phyloP scores from a whole-genome alignment of 768 basidiomycete species.

The Polyporus arcularius region DNA sequence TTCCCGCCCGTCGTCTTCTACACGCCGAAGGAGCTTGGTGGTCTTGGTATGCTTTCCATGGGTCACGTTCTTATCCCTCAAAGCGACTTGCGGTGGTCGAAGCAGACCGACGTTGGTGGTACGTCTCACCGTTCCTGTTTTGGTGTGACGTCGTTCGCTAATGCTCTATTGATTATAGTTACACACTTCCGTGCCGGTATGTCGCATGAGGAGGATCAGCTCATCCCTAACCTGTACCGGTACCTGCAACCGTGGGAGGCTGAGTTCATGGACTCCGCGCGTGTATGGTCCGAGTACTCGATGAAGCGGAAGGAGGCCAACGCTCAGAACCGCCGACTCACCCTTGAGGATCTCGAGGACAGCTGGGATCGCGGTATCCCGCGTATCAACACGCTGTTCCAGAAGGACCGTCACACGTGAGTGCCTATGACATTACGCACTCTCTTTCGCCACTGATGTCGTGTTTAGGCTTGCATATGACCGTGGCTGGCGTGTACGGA shows the following conservation, averaged over 20 bases:
- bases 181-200: slow-evolving; percentile 99
- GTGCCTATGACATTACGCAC: slow-evolving; percentile 26
- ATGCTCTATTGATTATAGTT: slow-evolving; percentile 46
- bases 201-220: slow-evolving; percentile 92
- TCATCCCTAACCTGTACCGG: slow-evolving; percentile 96
- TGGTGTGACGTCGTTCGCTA: neutral
- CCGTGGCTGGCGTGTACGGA: slow-evolving; percentile 97
- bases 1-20: slow-evolving; percentile 98
- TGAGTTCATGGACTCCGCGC: slow-evolving; percentile 96
- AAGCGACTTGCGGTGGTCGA: slow-evolving; percentile 96
- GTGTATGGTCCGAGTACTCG: slow-evolving; percentile 99
- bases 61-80: slow-evolving; percentile 98
- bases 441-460: neutral
- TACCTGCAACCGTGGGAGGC: slow-evolving; percentile 98
- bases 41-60: slow-evolving; percentile 99
- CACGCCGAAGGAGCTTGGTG: slow-evolving; percentile 97
- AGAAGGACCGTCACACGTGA: slow-evolving; percentile 94
- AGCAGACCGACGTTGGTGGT: slow-evolving; percentile 96
- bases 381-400: slow-evolving; percentile 98
- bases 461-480: slow-evolving; percentile 83
- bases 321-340: slow-evolving; percentile 94
- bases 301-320: slow-evolving; percentile 99
- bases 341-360: slow-evolving; percentile 96
- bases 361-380: slow-evolving; percentile 99
- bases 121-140: slow-evolving; percentile 17